Evolutionary conservation across 2,329 filamentous ascomycete genomes (phyloP).

Genomic region (Scolecobasidium constrictum): DNA sequence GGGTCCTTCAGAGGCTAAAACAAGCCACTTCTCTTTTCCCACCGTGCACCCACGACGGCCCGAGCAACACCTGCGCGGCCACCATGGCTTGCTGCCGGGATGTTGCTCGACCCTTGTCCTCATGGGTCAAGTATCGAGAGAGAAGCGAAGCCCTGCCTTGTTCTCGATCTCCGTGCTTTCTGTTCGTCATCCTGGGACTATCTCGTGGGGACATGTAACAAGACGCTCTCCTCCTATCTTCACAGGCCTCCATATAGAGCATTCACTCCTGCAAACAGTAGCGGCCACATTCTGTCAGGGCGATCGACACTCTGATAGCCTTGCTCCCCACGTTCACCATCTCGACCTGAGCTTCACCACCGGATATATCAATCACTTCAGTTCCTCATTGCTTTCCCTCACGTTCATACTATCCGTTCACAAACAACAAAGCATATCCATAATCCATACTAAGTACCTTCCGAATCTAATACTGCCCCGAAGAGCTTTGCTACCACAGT

Average conservation of each 20-base stretch:
- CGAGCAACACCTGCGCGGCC: not conserved
- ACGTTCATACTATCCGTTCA: no score
- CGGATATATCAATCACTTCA: slow-evolving; percentile 1
- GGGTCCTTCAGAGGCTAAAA: not conserved
- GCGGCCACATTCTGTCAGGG: not conserved
- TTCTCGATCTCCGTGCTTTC: slow-evolving; percentile 10
- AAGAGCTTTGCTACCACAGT: not conserved
- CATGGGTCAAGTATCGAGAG: not conserved
- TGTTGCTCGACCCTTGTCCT: not conserved
- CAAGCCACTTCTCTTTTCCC: not conserved
- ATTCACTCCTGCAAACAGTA: not conserved
- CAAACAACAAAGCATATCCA: no score
- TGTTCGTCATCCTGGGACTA: slow-evolving; percentile 9
- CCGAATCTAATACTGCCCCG: not conserved
- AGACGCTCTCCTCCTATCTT: slow-evolving; percentile 2
- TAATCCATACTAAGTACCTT: no score
- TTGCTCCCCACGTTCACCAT: not conserved
- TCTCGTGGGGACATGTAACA: slow-evolving; percentile 10
- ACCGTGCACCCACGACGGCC: not conserved
- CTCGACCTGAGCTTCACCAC: not conserved
- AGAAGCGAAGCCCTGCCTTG: slow-evolving; percentile 1
- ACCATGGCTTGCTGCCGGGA: not conserved
- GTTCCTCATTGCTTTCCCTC: not conserved
- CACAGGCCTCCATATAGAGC: not conserved
- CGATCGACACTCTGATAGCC: not conserved